Percentiles rank a stretch among this genome's conserved stretches.
Evolutionary conservation across 1,139 yeast genomes (phyloP).

Genomic region (Scheffersomyces stambukii): DNA sequence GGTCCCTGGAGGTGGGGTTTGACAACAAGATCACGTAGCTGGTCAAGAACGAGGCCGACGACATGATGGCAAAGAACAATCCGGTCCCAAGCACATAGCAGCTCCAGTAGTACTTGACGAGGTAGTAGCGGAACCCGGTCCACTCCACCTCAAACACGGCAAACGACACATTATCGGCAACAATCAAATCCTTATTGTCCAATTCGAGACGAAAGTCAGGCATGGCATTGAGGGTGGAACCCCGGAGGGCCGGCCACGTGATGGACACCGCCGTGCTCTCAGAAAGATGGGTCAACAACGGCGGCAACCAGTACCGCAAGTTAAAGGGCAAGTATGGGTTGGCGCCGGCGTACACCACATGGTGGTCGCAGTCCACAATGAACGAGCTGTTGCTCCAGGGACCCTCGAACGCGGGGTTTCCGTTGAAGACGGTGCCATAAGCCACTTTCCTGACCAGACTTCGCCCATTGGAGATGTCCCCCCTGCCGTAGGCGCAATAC

Average conservation of each 20-base stretch:
- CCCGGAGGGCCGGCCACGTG: too few relatives aligned
- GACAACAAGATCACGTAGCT: constrained; percentile 13
- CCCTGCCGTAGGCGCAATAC: background rate
- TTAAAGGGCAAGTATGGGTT: constrained; percentile 35
- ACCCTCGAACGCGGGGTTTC: too few relatives aligned
- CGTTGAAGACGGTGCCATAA: background rate
- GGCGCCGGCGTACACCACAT: constrained; percentile 22
- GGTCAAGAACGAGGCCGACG: constrained; percentile 23
- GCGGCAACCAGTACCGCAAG: constrained; percentile 36
- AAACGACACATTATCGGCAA: constrained; percentile 10
- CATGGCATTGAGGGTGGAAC: too few relatives aligned
- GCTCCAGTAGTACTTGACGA: constrained; percentile 45
- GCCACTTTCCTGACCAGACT: too few relatives aligned
- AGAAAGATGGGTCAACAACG: constrained; percentile 15
- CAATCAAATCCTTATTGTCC: constrained; percentile 5
- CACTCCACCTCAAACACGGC: constrained; percentile 31
- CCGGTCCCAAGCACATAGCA: constrained; percentile 49
- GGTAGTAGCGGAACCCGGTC: constrained; percentile 55
- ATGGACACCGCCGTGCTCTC: constrained; percentile 17
- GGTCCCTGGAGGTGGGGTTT: too few relatives aligned
- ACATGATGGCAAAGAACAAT: constrained; percentile 45
- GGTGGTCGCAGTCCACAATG: constrained; percentile 28
- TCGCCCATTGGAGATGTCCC: background rate
- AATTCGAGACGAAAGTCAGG: constrained; percentile 4
- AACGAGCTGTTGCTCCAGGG: constrained; percentile 11